Conservation (phyloP, 2,329 filamentous ascomycete genomes). For the Xylariaceae sp. region DNA sequence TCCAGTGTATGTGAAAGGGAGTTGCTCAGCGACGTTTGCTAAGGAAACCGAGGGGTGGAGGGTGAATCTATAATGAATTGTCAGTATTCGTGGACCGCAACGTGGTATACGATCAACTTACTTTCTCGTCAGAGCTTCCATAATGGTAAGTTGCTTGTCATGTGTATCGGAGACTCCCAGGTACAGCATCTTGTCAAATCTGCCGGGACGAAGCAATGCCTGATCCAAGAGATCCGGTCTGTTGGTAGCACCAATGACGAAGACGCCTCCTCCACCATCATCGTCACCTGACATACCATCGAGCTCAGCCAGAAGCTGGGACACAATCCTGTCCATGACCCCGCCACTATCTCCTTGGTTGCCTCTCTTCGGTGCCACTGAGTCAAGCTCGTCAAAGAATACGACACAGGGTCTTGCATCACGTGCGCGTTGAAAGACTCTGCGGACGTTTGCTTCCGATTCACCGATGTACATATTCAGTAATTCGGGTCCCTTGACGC, state of each 20-base stretch:
- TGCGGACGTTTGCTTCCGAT: conserved; percentile 84
- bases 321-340: conserved; percentile 97
- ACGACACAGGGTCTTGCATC: conserved; percentile 86
- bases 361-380: conserved; percentile 90
- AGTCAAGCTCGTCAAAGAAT: conserved; percentile 91
- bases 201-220: conserved; percentile 79
- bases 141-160: conserved; percentile 89
- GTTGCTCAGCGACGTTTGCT: conserved; percentile 63
- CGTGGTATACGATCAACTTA: conserved; percentile 42
- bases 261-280: conserved; percentile 76
- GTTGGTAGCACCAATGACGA: conserved; percentile 96
- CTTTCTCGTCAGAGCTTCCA: conserved; percentile 94
- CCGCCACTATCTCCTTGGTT: conserved; percentile 97
- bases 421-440: conserved; percentile 81
- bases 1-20: conserved; percentile 95
- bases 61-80: conserved; percentile 62
- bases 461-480: conserved; percentile 97
- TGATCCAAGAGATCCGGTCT: conserved; percentile 88
- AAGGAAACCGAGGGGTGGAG: conserved; percentile 78
- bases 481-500: conserved; percentile 84
- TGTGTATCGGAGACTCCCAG: conserved; percentile 94
- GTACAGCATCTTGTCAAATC: conserved; percentile 99
- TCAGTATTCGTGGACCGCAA: background rate
- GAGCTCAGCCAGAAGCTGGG: conserved; percentile 87
- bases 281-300: conserved; percentile 97